Conservation (phyloP, 495 filamentous ascomycete genomes). For the Evernia prunastri region DNA sequence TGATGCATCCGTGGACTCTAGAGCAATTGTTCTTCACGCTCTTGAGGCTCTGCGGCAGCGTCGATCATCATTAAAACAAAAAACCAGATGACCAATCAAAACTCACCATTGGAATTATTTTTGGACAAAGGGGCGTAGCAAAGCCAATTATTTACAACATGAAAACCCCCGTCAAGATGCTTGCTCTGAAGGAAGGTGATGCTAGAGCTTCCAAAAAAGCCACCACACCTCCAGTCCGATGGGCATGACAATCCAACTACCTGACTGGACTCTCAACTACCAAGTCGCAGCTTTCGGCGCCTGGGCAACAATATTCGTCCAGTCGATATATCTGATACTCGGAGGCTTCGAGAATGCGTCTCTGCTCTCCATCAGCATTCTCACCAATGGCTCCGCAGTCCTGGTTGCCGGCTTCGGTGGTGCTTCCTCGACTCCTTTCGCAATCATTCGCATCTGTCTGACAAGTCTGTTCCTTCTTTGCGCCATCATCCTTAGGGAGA, state of each 20-base stretch:
- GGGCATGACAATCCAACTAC: neutral
- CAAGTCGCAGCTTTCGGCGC: constrained; percentile 1
- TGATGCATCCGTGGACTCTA: neutral
- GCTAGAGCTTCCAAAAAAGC: neutral
- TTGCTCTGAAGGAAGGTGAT: neutral
- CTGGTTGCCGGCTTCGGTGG: neutral
- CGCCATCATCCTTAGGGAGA: neutral
- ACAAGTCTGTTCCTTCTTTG: neutral
- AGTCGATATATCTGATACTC: neutral
- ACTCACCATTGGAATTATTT: neutral
- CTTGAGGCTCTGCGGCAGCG: constrained; percentile 1
- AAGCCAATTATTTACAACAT: neutral
- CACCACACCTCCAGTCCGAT: neutral
- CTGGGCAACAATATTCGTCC: constrained; percentile 1
- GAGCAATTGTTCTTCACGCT: neutral
- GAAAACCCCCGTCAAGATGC: neutral
- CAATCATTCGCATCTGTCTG: neutral
- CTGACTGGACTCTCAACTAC: constrained; percentile 1
- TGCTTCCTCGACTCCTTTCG: neutral
- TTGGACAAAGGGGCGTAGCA: neutral
- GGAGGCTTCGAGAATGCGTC: constrained; percentile 1
- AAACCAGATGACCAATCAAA: neutral
- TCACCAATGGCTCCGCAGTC: constrained; percentile 2
- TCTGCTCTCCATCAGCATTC: constrained; percentile 2
- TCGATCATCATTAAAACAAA: too few species aligned